Base-by-base conservation (phyloP, 176 grass and related monocot species). In the Bonia amplexicaulis region DNA sequence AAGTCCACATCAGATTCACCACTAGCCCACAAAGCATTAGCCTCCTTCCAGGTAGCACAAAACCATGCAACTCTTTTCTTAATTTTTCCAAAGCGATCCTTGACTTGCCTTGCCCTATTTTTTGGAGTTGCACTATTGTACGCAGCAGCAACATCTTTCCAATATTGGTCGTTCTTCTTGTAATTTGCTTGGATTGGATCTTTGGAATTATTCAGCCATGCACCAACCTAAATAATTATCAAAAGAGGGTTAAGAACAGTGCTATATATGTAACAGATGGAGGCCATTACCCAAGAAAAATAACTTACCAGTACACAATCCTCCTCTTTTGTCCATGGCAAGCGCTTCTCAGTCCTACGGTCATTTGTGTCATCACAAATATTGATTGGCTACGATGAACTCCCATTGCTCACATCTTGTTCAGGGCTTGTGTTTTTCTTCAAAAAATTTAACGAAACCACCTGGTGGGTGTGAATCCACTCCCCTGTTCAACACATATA, bases 51-150 rank as follows among this genome's bases (percentile, higher is more conserved):
- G 1, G 1, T 12, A 42, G 2, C 66, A 82, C 51, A 82, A 46
- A 82, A 82, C 80, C 67, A 82, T 61, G 12, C 5, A 47, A 82
- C 67, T 16, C 39, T 72, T 47, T 58, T 45, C 67, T 82, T 72
- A n/a, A 82, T 82, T 72, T 39, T 78, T 1, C 57, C 75, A 45
- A 62, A 78, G 12, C 13, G 58, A 29, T 79, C 59, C 76, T 79
- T 52, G 15, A 5, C 49, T 44, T 8, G 54, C 37, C 54, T 77
- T 25, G 33, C 22, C 6, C 54, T 1, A 16, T 77, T 61, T 45
- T 41, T 61, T 16, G 75, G 75, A 1, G 6, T 48, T 31, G 31
- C 31, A 31, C 31, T 31, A 31, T 31, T 31, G 31, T 31, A 31
- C 31, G 31, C 31, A 31, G 31, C 31, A 31, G 31, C 31, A 31